These are phyloP conservation scores for Rhizopogon rudus DNA, from an alignment of 768 basidiomycete genomes.

Conservation along the genomic window DNA sequence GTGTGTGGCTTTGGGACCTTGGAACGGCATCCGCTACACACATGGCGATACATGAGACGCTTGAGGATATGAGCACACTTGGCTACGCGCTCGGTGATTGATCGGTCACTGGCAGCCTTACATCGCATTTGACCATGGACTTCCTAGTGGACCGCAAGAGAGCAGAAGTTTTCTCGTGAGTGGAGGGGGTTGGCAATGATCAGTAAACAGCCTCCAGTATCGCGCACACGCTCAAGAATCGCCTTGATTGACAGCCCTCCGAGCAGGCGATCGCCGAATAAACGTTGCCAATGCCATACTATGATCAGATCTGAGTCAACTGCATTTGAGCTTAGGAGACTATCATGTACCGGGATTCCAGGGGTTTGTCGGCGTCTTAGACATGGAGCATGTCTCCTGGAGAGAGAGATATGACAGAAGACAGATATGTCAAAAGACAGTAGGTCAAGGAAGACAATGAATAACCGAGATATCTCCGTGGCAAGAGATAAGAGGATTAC, in stretches of 20 bases:
- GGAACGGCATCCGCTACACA: not conserved
- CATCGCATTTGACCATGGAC: not conserved
- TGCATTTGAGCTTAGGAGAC: not conserved
- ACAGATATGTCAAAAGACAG: not conserved
- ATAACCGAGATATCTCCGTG: slow-evolving; percentile 8
- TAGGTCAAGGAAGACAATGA: slow-evolving; percentile 4
- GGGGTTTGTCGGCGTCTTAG: not conserved
- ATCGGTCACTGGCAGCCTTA: not conserved
- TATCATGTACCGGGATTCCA: not conserved
- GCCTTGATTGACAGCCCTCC: not conserved
- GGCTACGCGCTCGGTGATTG: not conserved
- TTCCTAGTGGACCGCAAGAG: not conserved
- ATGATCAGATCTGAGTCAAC: not conserved
- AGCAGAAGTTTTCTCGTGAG: not conserved
- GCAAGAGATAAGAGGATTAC: slow-evolving; percentile 1
- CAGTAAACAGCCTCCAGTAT: not conserved
- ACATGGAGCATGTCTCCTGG: not conserved
- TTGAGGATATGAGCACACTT: not conserved
- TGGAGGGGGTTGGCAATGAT: not conserved
- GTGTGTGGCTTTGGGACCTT: not conserved
- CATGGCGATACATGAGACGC: not conserved
- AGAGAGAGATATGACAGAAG: slow-evolving; percentile 1
- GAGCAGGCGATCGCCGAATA: not conserved
- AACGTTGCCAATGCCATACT: not conserved
- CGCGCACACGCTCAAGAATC: not conserved